Evolutionary conservation across 1,284 basidiomycete genomes (phyloP).

Genomic region (Takashimella tepidaria): DNA sequence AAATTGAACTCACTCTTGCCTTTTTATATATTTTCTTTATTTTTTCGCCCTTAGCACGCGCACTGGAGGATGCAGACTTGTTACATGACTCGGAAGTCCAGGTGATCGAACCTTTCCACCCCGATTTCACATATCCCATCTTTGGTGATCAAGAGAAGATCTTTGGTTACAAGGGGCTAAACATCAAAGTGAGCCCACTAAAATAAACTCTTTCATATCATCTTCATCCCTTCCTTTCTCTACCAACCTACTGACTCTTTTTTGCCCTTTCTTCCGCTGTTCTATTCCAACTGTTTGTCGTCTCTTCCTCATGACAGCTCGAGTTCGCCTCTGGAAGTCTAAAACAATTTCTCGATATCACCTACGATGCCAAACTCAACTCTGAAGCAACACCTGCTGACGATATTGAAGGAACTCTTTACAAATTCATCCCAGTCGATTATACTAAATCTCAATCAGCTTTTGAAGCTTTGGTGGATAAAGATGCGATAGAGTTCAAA

Average conservation of each 20-base stretch:
- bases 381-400: conserved; percentile 71
- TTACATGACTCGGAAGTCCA: conserved; percentile 57
- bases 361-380: conserved; percentile 61
- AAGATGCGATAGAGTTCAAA: conserved; percentile 66
- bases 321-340: conserved; percentile 84
- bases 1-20: no score
- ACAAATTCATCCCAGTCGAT: conserved; percentile 72
- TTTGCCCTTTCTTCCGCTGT: neutral
- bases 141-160: conserved; percentile 95
- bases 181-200: conserved; percentile 72
- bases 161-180: conserved; percentile 82
- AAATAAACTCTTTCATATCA: neutral
- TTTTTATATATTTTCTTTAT: neutral
- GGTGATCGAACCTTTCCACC: conserved; percentile 63
- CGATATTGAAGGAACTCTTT: conserved; percentile 74
- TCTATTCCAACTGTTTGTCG: neutral
- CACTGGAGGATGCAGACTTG: conserved; percentile 57
- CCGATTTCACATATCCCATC: conserved; percentile 87
- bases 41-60: conserved; percentile 50
- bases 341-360: conserved; percentile 66
- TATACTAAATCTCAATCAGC: conserved; percentile 61
- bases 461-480: conserved; percentile 65
- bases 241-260: neutral
- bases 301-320: conserved; percentile 51
- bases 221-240: neutral